Evolutionary conservation across 139 green algal genomes (phyloP), one percentile per base, ranked within the genome.

Genomic region (Micractinium sp.): DNA sequence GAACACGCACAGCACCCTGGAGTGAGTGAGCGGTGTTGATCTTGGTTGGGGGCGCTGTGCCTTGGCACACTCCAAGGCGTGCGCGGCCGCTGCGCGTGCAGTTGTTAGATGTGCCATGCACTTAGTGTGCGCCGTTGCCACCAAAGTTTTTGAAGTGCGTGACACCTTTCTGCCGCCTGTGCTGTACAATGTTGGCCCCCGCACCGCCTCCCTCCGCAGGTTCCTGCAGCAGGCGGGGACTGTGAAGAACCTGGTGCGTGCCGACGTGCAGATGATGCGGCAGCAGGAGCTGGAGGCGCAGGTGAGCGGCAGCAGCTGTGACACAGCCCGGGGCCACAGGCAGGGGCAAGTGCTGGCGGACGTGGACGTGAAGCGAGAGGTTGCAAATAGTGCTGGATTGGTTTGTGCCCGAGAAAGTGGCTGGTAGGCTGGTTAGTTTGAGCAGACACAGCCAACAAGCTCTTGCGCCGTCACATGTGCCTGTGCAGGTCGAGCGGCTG

Each of bases 1-100:
- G 27, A 85, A 87, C 87, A 91, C 87, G n/a, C 29, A 41, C 7
- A 69, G 16, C 76, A 91, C 69, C 12, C 85, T 89, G 39, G 53
- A 82, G 85, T 89, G 73, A 82, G 85, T 20, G 13, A 15, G 22
- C 15, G 2, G 66, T 19, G 66, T 2, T n/a, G 66, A 12, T 29
- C 47, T 14, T 79, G n/a, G n/a, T 56, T 56, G 9, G 47, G 9
- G 47, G 5, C 47, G 7, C 9, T 56, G 47, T 9, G n/a, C 47
- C 47, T 56, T 56, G 47, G 47, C 47, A 56, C 63, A 73, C 63
- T 15, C 63, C 7, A 5, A 73, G 23, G 63, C 63, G 14, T 73
- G 63, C 23, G 7, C 20, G 12, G 9, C 63, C 20, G 12, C 14
- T 73, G 22, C 63, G 14, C 63, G 3, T 20, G 14, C 22, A 25